phyloP scores from a whole-genome alignment of 768 basidiomycete genomes.

The Leccinum subtestaceum region DNA sequence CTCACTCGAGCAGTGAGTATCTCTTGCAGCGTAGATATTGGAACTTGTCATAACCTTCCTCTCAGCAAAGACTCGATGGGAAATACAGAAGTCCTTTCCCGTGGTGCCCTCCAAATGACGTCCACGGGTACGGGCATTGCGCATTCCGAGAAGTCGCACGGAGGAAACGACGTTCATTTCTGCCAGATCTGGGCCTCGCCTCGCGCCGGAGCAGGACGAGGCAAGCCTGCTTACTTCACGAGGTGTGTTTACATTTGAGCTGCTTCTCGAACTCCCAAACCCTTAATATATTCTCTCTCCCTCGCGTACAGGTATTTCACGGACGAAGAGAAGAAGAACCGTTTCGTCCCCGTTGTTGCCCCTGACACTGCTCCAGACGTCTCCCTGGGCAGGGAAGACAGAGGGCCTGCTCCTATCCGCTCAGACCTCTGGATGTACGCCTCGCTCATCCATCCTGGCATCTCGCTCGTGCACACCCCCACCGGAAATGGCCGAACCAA shows the following conservation, averaged over 20 bases:
- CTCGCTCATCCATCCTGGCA: slow-evolving; percentile 60
- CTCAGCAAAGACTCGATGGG: slow-evolving; percentile 86
- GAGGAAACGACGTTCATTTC: slow-evolving; percentile 50
- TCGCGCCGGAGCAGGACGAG: slow-evolving; percentile 23
- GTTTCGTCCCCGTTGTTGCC: slow-evolving; percentile 73
- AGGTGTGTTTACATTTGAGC: slow-evolving; percentile 37
- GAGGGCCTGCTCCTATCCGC: slow-evolving; percentile 81
- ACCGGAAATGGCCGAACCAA: slow-evolving; percentile 34
- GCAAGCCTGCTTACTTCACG: slow-evolving; percentile 77
- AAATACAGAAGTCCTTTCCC: slow-evolving; percentile 83
- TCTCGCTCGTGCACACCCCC: slow-evolving; percentile 53
- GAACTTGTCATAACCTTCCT: neutral
- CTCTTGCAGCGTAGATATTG: neutral
- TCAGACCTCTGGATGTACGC: slow-evolving; percentile 70
- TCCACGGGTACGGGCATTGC: slow-evolving; percentile 90
- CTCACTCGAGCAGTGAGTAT: slow-evolving; percentile 73
- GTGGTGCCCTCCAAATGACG: slow-evolving; percentile 89
- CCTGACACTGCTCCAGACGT: slow-evolving; percentile 63
- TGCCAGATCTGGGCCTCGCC: slow-evolving; percentile 72
- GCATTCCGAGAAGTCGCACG: slow-evolving; percentile 68
- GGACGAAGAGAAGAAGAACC: slow-evolving; percentile 78
- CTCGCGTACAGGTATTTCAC: slow-evolving; percentile 54
- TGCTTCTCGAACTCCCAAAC: neutral
- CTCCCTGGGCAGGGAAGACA: slow-evolving; percentile 54
- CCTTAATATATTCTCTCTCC: neutral